Base-by-base conservation (phyloP, 176 grass and related monocot genomes). In the Hyparrhenia diplandra region DNA sequence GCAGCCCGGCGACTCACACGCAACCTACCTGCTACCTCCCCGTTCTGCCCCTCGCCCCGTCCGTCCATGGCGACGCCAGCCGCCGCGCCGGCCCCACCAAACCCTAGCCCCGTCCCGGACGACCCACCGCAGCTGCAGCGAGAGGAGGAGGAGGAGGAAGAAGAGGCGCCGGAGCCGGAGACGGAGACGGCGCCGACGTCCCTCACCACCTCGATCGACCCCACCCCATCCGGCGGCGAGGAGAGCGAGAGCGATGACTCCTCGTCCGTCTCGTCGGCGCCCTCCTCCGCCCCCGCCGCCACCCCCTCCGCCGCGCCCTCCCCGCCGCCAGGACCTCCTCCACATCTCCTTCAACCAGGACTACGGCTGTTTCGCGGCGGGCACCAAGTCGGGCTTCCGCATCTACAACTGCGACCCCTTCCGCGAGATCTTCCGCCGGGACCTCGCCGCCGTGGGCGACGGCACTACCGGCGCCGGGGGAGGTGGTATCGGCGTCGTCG, bases 351-450 rank as follows among this genome's bases (percentile, higher is more conserved):
- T 92, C 89, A 99, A 99, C 71, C 97, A 99, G 91, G 97, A 99
- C 82, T 72, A 99, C 39, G 97, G 97, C 27, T 99, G 97, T 91
- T 99, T 99, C 77, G 97, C 97, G 5, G 86, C 80, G 18, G 97
- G 97, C 20, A 94, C 89, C 37, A 90, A 87, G 21, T 80, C 89
- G 13, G 97, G 97, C 30, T 99, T 99, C 87, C 90, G 93, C 88
- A 96, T 99, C 91, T 99, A 90, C 73, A 99, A 99, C 42, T 99
- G 97, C 70, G 93, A 99, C 85, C 97, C 97, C 8, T 96, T 99
- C 75, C 97, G 97, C 29, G 97, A 96, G 87, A 99, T 99, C 82
- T 96, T 99, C 79, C 88, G 85, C 62, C 84, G 97, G 8, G 97
- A 99, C 79, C 92, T 99, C 64, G 90, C 5, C 35, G 16, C 25